phyloP scores from a whole-genome alignment of 805 yeast genomes.

The Yarrowia alimentaria region DNA sequence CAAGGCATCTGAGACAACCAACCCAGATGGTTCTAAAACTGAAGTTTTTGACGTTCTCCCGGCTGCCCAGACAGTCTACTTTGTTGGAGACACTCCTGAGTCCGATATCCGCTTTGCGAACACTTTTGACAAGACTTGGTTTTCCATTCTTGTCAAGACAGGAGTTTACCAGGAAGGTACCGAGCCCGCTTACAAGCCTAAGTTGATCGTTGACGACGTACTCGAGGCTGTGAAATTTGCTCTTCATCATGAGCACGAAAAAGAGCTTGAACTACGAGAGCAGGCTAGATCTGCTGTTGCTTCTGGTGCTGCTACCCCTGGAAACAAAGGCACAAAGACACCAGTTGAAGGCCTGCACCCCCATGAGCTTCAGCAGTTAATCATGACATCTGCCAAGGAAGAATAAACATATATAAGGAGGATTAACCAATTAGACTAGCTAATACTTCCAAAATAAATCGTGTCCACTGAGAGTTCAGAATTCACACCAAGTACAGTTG shows the following conservation, averaged over 20 bases:
- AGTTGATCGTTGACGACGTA: slow-evolving; percentile 67
- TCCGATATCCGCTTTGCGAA: slow-evolving; percentile 85
- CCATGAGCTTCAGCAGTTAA: slow-evolving; percentile 24
- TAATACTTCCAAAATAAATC: too few species aligned
- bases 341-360: slow-evolving; percentile 18
- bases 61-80: slow-evolving; percentile 81
- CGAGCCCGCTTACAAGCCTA: slow-evolving; percentile 74
- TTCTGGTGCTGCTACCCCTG: slow-evolving; percentile 17
- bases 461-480: too few species aligned
- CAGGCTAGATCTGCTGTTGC: slow-evolving; percentile 18
- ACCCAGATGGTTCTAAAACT: slow-evolving; percentile 41
- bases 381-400: background rate
- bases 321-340: slow-evolving; percentile 1
- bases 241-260: slow-evolving; percentile 72
- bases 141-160: slow-evolving; percentile 78
- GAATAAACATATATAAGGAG: too few species aligned
- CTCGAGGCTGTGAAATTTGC: slow-evolving; percentile 81
- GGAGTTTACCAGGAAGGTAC: slow-evolving; percentile 85
- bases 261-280: slow-evolving; percentile 57
- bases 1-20: slow-evolving; percentile 41
- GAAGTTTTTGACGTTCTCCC: slow-evolving; percentile 55
- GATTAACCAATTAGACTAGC: background rate
- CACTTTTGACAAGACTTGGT: slow-evolving; percentile 82
- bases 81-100: slow-evolving; percentile 89
- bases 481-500: too few species aligned